Evolutionary conservation across 495 filamentous ascomycete species (phyloP).

Genomic region (Penicillium coffeae): DNA sequence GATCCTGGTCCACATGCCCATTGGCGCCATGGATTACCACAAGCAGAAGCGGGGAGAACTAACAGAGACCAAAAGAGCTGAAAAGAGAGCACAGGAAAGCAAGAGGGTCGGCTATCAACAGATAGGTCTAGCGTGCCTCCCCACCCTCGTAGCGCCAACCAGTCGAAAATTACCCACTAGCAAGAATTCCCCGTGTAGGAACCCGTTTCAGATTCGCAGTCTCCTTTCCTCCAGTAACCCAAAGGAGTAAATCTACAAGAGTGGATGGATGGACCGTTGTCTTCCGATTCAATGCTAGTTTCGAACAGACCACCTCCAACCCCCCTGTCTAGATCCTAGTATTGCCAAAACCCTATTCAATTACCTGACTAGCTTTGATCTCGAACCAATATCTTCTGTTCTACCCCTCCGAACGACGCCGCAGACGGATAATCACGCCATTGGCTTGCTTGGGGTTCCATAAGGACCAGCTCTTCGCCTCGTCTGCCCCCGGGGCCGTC

Average conservation of each 20-base stretch:
- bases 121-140: not conserved
- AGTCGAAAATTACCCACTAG: too few relatives aligned
- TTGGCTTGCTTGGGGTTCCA: too few relatives aligned
- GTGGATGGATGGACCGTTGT: too few relatives aligned
- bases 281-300: too few relatives aligned
- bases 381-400: not conserved
- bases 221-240: not conserved
- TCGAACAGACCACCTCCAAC: too few relatives aligned
- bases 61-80: not conserved
- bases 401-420: not conserved
- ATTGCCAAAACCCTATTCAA: too few relatives aligned
- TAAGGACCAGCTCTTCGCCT: too few relatives aligned
- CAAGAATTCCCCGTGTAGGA: not conserved
- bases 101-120: not conserved
- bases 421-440: not conserved
- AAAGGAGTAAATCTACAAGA: not conserved
- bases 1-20: too few relatives aligned
- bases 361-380: not conserved
- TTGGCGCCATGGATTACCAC: not conserved
- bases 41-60: not conserved
- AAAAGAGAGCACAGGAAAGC: not conserved
- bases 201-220: not conserved
- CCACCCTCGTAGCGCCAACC: too few relatives aligned
- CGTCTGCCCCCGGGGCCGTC: too few relatives aligned
- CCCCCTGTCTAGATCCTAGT: conserved; percentile 3